These are phyloP conservation scores for Candida silvatica DNA, from an alignment of 805 yeast species.

Conservation along the genomic window DNA sequence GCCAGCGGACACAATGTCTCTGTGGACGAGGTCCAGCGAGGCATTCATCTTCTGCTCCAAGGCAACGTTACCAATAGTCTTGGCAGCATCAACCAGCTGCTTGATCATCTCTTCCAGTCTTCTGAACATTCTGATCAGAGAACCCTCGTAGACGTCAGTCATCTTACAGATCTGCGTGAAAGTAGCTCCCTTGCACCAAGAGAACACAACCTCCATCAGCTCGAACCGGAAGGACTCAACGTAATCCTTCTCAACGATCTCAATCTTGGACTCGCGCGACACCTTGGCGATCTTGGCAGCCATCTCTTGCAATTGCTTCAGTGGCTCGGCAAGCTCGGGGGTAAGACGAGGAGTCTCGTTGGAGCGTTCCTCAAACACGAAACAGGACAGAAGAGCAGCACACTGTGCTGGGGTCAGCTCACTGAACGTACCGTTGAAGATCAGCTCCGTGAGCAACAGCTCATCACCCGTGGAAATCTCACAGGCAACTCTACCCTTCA, in stretches of 20 bases:
- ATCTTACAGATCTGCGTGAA: conserved; percentile 96
- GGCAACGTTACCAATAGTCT: conserved; percentile 85
- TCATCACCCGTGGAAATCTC: conserved; percentile 92
- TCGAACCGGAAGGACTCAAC: conserved; percentile 88
- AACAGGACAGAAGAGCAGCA: conserved; percentile 87
- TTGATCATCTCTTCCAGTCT: conserved; percentile 88
- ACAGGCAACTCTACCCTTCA: conserved; percentile 89
- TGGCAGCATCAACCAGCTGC: conserved; percentile 87
- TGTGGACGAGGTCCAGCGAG: conserved; percentile 77
- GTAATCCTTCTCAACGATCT: conserved; percentile 84
- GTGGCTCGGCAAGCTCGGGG: conserved; percentile 89
- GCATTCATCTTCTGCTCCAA: conserved; percentile 84
- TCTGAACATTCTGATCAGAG: conserved; percentile 88
- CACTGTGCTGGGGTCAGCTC: conserved; percentile 84
- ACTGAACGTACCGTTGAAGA: conserved; percentile 91
- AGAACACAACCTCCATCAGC: conserved; percentile 91
- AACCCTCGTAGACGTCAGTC: conserved; percentile 98
- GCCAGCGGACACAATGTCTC: conserved; percentile 96
- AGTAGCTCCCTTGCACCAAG: conserved; percentile 95
- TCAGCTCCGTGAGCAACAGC: conserved; percentile 76
- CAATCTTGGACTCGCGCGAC: conserved; percentile 83
- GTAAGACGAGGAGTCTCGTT: conserved; percentile 80
- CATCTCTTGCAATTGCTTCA: conserved; percentile 80
- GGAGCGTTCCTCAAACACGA: conserved; percentile 94
- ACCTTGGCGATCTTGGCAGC: conserved; percentile 87